Evolutionary conservation across 768 basidiomycete species (phyloP).

Genomic region (Lactarius akahatsu): DNA sequence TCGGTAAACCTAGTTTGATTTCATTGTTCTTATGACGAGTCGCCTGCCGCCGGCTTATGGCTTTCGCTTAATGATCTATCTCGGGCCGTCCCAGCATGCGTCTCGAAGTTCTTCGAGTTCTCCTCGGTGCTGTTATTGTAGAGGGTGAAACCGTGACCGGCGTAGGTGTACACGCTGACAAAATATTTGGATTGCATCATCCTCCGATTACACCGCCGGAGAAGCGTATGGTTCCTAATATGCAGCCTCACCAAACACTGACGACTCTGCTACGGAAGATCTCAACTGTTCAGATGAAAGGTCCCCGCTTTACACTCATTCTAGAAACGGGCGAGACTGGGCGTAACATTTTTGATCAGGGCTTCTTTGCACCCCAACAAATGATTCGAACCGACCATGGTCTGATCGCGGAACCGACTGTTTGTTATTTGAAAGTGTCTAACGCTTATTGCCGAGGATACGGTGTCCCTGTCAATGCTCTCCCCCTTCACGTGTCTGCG

Average conservation of each 20-base stretch:
- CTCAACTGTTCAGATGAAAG: constrained; percentile 25
- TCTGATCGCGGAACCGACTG: constrained; percentile 26
- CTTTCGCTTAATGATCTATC: constrained; percentile 23
- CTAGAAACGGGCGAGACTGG: constrained; percentile 13
- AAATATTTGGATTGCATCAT: constrained; percentile 19
- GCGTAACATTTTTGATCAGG: constrained; percentile 3
- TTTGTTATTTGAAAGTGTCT: constrained; percentile 26
- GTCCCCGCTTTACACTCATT: constrained; percentile 18
- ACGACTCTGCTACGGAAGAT: constrained; percentile 23
- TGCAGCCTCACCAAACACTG: constrained; percentile 22
- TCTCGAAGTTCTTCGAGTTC: constrained; percentile 15
- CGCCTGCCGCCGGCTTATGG: constrained; percentile 25
- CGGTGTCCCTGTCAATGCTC: constrained; percentile 10
- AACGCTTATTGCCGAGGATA: constrained; percentile 27
- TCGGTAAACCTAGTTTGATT: constrained; percentile 28
- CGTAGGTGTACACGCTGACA: constrained; percentile 11
- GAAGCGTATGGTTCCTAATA: constrained; percentile 9
- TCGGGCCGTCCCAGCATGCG: constrained; percentile 16
- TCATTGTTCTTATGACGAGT: constrained; percentile 10
- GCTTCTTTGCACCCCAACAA: constrained; percentile 3
- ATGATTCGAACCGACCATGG: constrained; percentile 22
- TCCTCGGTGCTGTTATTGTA: constrained; percentile 12
- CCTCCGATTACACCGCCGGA: constrained; percentile 22
- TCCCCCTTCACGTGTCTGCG: constrained; percentile 17
- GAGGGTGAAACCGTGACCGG: not conserved